phyloP scores from a whole-genome alignment of 805 yeast genomes.

The Candida easanensis region DNA sequence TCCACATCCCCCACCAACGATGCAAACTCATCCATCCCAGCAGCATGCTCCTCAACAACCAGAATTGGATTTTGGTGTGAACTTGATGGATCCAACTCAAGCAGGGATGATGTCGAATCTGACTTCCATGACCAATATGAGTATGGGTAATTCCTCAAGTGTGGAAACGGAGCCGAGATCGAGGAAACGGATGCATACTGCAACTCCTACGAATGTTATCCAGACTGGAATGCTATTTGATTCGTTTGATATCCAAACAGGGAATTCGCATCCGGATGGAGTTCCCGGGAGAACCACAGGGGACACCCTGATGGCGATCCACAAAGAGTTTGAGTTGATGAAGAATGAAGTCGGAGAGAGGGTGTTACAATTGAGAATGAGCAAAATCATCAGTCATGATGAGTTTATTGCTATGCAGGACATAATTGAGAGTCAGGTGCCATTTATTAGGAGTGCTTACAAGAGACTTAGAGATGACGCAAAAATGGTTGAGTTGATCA shows the following conservation, averaged over 20 bases:
- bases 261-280: not conserved
- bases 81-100: conserved; percentile 8
- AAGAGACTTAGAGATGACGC: conserved; percentile 21
- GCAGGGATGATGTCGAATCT: conserved; percentile 8
- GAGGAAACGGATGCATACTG: conserved; percentile 8
- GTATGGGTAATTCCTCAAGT: not conserved
- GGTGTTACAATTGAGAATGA: conserved; percentile 18
- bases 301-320: conserved; percentile 22
- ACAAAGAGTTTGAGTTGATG: conserved; percentile 24
- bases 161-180: conserved; percentile 5
- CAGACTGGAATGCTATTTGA: conserved; percentile 12
- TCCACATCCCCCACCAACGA: conserved; percentile 4
- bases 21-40: conserved; percentile 4
- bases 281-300: conserved; percentile 15
- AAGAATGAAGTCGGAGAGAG: conserved; percentile 21
- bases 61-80: conserved; percentile 8
- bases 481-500: conserved; percentile 22
- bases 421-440: conserved; percentile 17
- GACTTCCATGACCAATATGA: conserved; percentile 2
- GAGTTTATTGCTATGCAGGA: conserved; percentile 21
- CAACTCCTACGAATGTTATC: conserved; percentile 7
- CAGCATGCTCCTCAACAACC: conserved; percentile 3
- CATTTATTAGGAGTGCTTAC: conserved; percentile 22
- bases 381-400: conserved; percentile 16
- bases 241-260: conserved; percentile 10